phyloP scores from a whole-genome alignment of 139 green algal genomes.

The Parachlorella kessleri region DNA sequence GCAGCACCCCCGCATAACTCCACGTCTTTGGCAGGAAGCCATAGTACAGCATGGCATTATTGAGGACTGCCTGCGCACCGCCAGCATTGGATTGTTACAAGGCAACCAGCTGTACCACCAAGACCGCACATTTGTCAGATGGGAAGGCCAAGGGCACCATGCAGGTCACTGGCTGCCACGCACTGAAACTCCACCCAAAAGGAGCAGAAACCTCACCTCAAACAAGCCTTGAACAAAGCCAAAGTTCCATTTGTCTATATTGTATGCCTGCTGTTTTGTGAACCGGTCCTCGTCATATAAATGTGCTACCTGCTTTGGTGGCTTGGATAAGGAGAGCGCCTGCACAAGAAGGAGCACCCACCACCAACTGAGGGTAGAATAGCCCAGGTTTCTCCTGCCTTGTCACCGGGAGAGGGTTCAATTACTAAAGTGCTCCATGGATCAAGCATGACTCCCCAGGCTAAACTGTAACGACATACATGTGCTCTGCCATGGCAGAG shows the following conservation, averaged over 20 bases:
- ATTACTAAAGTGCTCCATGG: background rate
- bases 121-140: too few species aligned
- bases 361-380: too few species aligned
- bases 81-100: too few species aligned
- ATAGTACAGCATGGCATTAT: conserved; percentile 6
- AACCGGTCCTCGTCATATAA: conserved; percentile 44
- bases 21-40: conserved; percentile 39
- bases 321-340: conserved; percentile 33
- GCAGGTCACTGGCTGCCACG: too few species aligned
- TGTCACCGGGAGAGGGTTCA: too few species aligned
- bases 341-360: background rate
- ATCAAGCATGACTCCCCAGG: background rate
- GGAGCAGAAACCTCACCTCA: too few species aligned
- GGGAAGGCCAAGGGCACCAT: too few species aligned
- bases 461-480: too few species aligned
- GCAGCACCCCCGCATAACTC: background rate
- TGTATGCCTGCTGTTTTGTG: conserved; percentile 66
- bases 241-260: conserved; percentile 71
- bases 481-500: too few species aligned
- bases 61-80: conserved; percentile 40
- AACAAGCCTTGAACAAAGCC: conserved; percentile 35
- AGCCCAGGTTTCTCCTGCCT: too few species aligned
- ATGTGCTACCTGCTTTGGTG: conserved; percentile 44
- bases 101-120: too few species aligned
- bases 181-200: too few species aligned